Percentiles rank a stretch among this genome's conserved stretches.
These are phyloP conservation scores for Diophrys appendiculata DNA, from an alignment of 73 alveolate genomes.

Conservation along the genomic window DNA sequence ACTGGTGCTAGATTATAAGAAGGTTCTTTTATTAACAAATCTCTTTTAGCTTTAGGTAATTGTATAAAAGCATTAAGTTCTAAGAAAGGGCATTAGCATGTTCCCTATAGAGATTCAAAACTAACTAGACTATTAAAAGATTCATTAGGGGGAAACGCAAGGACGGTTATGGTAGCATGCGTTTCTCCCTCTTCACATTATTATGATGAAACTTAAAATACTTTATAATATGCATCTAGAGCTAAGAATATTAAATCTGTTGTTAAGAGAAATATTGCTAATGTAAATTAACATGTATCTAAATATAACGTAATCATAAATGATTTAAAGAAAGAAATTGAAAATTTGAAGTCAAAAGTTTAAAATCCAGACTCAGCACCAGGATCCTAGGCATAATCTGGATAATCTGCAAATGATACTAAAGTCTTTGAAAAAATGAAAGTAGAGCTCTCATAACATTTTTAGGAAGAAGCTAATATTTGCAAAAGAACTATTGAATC, in stretches of 20 bases:
- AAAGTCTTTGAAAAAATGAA: neutral
- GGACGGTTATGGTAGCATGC: slow-evolving; percentile 81
- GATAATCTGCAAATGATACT: neutral
- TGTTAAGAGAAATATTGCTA: neutral
- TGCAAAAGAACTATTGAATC: neutral
- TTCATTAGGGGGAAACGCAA: slow-evolving; percentile 20
- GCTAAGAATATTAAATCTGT: slow-evolving; percentile 79
- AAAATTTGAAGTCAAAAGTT: neutral
- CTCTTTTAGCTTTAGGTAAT: slow-evolving; percentile 17
- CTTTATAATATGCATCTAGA: slow-evolving; percentile 35
- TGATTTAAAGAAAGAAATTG: slow-evolving; percentile 1
- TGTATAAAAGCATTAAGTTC: slow-evolving; percentile 19
- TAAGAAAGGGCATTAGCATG: neutral
- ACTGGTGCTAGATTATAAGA: slow-evolving; percentile 3
- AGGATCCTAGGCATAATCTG: neutral
- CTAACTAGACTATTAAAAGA: slow-evolving; percentile 22
- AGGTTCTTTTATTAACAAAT: slow-evolving; percentile 24
- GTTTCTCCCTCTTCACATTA: slow-evolving; percentile 73
- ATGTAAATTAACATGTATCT: neutral
- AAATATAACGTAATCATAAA: neutral
- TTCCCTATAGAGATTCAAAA: slow-evolving; percentile 23
- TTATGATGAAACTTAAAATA: slow-evolving; percentile 3
- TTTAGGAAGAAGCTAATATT: neutral
- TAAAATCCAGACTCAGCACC: neutral
- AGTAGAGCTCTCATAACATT: neutral